Base-by-base conservation (phyloP, 2,329 filamentous ascomycete species). In the Magnaporthiopsis poae region DNA sequence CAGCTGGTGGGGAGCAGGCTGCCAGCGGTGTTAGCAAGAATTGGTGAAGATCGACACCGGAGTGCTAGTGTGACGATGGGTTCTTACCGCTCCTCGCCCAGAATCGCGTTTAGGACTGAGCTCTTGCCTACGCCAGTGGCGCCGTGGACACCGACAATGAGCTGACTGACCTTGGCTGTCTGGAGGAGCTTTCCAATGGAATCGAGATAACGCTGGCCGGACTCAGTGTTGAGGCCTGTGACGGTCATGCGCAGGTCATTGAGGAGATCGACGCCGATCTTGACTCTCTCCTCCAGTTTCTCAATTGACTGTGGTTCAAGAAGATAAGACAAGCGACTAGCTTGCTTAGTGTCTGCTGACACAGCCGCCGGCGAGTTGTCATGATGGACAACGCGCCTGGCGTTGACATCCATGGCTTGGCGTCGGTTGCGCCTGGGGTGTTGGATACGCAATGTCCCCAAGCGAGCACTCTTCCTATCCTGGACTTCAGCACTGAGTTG, bases 51-150 rank as follows among this genome's bases (percentile, higher is more conserved):
- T 39, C 11, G 5, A n/a, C 21, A 25, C 18, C 5, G 2, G 5
- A n/a, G 3, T 11, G 9, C 18, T 11, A 25, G 46, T 25, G 3
- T 5, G 21, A 5, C 2, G 4, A 52, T 62, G 21, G 36, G 12
- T 13, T 83, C 63, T 39, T 70, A 74, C n/a, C 80, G 77, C 69
- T 88, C 84, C 70, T 88, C 84, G 36, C 88, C 84, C 0, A 88
- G 76, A 46, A 89, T 71, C 0, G 86, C 86, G 70, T 88, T 89
- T 72, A 89, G 87, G 0, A 88, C 76, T 1, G 82, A 85, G 27
- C 81, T 85, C 71, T 89, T 89, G 0, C 86, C 86, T 1, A 83
- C 81, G 0, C 86, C 86, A 0, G 87, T 88, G 66, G 82, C 84
- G 0, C 86, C 86, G 2, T 86, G 81, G 0, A 89, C 82, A 7